Evolutionary conservation across 2,329 filamentous ascomycete genomes (phyloP).

Genomic region (Dactylellina cionopaga): DNA sequence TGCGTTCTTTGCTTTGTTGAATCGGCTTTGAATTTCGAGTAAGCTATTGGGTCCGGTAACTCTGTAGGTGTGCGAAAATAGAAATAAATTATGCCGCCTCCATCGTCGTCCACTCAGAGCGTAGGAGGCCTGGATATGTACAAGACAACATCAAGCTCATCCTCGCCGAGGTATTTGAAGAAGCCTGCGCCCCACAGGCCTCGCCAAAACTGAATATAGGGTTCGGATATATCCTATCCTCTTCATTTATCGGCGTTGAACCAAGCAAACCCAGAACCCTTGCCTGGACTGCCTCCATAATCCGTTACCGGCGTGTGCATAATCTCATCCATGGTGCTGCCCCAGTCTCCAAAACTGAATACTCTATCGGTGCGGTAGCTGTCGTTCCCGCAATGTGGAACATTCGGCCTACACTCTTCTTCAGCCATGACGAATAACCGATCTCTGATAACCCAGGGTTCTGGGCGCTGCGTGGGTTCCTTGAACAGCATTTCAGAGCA

Average conservation of each 20-base stretch:
- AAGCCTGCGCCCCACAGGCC: not conserved
- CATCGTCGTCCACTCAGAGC: not conserved
- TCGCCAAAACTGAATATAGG: not conserved
- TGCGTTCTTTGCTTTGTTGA: too few relatives aligned
- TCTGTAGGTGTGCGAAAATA: too few relatives aligned
- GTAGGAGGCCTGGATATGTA: too few relatives aligned
- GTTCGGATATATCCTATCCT: constrained; percentile 5
- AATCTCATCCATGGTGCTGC: constrained; percentile 49
- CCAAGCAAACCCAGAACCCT: constrained; percentile 30
- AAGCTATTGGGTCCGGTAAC: too few relatives aligned
- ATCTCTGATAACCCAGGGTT: constrained; percentile 45
- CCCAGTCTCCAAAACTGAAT: constrained; percentile 50
- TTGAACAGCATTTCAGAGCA: constrained; percentile 51
- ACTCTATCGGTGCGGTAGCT: constrained; percentile 36
- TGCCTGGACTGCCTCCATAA: constrained; percentile 46
- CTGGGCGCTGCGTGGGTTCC: constrained; percentile 45
- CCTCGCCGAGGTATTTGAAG: constrained; percentile 30
- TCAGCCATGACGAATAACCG: constrained; percentile 42
- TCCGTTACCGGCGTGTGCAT: constrained; percentile 50
- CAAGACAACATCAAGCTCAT: too few relatives aligned
- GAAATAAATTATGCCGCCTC: too few relatives aligned
- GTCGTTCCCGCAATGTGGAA: constrained; percentile 42
- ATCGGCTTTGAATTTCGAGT: too few relatives aligned
- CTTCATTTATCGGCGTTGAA: constrained; percentile 38
- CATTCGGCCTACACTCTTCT: constrained; percentile 45